These are phyloP conservation scores for Leptographium galeiforme DNA, from an alignment of 2,329 filamentous ascomycete species.

Conservation along the genomic window DNA sequence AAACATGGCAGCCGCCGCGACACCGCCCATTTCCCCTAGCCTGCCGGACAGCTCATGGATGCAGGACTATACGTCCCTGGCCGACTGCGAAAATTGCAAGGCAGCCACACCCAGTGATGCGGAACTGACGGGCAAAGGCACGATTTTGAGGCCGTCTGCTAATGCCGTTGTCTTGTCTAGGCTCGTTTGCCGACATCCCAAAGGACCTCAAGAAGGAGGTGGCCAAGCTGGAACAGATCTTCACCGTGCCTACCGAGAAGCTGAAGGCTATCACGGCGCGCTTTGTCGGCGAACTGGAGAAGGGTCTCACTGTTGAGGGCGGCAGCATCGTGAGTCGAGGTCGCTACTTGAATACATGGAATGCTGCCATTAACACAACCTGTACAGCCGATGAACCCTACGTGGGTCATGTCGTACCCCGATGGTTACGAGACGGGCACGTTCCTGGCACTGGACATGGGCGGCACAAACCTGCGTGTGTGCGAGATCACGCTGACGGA, in stretches of 20 bases:
- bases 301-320: constrained; percentile 75
- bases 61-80: background rate
- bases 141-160: background rate
- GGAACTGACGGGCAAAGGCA: background rate
- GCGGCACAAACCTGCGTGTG: constrained; percentile 87
- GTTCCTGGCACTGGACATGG: constrained; percentile 86
- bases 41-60: background rate
- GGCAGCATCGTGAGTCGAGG: constrained; percentile 68
- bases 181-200: constrained; percentile 83
- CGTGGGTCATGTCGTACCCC: constrained; percentile 86
- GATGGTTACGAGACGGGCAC: constrained; percentile 78
- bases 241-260: constrained; percentile 64
- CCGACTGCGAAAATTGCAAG: background rate
- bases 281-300: constrained; percentile 77
- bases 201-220: constrained; percentile 72
- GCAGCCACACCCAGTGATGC: background rate
- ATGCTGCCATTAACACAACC: background rate
- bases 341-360: background rate
- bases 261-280: constrained; percentile 84
- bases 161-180: constrained; percentile 27
- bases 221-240: constrained; percentile 67
- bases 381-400: constrained; percentile 83
- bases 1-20: background rate
- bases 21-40: background rate
- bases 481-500: constrained; percentile 85